These are phyloP conservation scores for Eucalyptus leucophloia DNA, from an alignment of 345 rosid species.

Conservation along the genomic window DNA sequence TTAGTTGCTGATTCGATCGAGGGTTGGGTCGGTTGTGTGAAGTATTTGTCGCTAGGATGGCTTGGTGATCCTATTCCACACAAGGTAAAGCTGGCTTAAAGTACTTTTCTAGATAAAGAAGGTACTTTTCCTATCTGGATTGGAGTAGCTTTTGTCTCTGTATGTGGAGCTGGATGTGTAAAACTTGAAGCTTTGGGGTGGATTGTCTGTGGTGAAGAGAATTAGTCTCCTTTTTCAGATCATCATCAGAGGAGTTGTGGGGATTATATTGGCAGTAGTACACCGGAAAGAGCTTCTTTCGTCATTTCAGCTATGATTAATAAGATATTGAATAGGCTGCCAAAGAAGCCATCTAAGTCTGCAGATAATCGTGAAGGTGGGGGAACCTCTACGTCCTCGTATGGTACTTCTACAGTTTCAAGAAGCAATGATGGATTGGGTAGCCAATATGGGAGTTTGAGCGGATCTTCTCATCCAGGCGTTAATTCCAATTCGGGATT, in stretches of 20 bases:
- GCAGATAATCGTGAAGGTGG: conserved; percentile 41
- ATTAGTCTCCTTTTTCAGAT: not conserved
- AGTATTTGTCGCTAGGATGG: not conserved
- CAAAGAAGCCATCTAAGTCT: conserved; percentile 46
- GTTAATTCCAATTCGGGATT: conserved; percentile 4
- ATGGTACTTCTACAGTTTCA: conserved; percentile 17
- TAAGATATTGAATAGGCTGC: conserved; percentile 49
- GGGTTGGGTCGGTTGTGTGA: not conserved
- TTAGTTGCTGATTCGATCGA: not conserved
- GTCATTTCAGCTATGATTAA: conserved; percentile 30
- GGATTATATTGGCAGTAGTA: not conserved
- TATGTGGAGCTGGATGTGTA: not conserved
- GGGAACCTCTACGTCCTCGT: conserved; percentile 23
- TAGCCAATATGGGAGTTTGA: conserved; percentile 12
- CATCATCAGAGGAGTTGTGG: not conserved
- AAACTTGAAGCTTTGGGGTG: not conserved
- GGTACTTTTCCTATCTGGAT: not conserved
- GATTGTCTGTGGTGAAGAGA: not conserved
- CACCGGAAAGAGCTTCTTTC: not conserved
- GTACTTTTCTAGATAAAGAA: not conserved
- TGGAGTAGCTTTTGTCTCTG: not conserved
- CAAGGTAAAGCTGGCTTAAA: not conserved
- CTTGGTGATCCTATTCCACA: not conserved
- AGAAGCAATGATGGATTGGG: conserved; percentile 21
- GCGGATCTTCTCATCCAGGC: conserved; percentile 1